These are phyloP conservation scores for Kodamaea anthophila DNA, from an alignment of 1,139 yeast species.

Conservation along the genomic window DNA sequence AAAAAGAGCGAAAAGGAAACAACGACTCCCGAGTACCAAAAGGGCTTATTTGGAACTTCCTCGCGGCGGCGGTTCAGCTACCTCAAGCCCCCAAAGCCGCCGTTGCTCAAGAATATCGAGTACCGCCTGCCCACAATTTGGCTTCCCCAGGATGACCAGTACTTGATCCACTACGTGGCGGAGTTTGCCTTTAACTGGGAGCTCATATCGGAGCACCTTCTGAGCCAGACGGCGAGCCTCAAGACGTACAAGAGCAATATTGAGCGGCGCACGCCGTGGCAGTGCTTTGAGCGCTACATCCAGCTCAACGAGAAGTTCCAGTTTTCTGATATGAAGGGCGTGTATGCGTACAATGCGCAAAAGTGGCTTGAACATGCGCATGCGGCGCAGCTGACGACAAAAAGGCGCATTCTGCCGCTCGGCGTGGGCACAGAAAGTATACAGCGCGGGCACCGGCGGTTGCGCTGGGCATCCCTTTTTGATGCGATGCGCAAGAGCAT, in stretches of 20 bases:
- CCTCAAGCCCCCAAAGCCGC: slow-evolving; percentile 84
- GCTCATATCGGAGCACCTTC: slow-evolving; percentile 72
- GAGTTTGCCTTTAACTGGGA: slow-evolving; percentile 94
- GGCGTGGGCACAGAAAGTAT: slow-evolving; percentile 90
- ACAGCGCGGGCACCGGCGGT: slow-evolving; percentile 83
- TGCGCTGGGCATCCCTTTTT: slow-evolving; percentile 95
- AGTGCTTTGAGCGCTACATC: slow-evolving; percentile 92
- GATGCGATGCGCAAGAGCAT: slow-evolving; percentile 90
- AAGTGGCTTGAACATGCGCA: slow-evolving; percentile 91
- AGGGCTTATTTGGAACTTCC: slow-evolving; percentile 54
- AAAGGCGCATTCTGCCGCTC: slow-evolving; percentile 81
- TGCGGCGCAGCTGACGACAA: slow-evolving; percentile 79
- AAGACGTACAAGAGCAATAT: slow-evolving; percentile 75
- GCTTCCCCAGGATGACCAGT: slow-evolving; percentile 90
- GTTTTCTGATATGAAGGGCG: slow-evolving; percentile 81
- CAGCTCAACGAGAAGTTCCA: slow-evolving; percentile 88
- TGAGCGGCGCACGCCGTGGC: slow-evolving; percentile 97
- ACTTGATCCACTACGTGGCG: slow-evolving; percentile 71
- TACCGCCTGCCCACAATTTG: slow-evolving; percentile 88
- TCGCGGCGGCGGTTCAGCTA: slow-evolving; percentile 55
- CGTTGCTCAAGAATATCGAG: slow-evolving; percentile 70
- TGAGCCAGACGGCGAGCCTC: slow-evolving; percentile 50
- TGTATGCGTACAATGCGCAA: slow-evolving; percentile 77
- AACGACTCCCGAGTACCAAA: slow-evolving; percentile 37
- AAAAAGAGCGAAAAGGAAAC: slow-evolving; percentile 6